A percentile compares a stretch with the other conserved stretches of the same genome.
phyloP scores from a whole-genome alignment of 225 moss, liverwort and hornwort genomes.

The Antitrichia curtipendula region DNA sequence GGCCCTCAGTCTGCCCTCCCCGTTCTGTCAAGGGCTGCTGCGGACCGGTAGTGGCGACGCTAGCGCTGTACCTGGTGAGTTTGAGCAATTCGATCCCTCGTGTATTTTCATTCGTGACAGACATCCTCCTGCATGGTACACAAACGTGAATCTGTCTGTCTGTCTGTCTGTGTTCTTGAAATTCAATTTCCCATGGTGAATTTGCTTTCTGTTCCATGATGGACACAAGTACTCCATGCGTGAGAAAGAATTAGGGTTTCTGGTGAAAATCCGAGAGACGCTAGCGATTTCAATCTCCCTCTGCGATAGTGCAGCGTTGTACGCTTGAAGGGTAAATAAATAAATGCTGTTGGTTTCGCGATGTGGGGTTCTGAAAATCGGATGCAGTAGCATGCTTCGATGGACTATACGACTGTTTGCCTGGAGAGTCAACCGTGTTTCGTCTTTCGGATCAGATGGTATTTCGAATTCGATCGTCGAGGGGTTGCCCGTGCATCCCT shows the following conservation, averaged over 20 bases:
- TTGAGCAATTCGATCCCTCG: background rate
- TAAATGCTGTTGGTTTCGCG: background rate
- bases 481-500: slow-evolving; percentile 62
- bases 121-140: background rate
- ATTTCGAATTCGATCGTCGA: slow-evolving; percentile 6
- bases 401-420: background rate
- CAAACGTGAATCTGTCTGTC: background rate
- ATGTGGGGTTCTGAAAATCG: background rate
- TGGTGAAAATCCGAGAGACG: background rate
- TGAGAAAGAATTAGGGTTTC: background rate
- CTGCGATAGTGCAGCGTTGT: background rate
- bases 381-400: background rate
- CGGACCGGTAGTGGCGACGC: background rate
- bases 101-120: background rate
- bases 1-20: background rate
- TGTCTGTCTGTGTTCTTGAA: background rate
- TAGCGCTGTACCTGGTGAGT: background rate
- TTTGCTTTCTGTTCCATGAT: background rate
- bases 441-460: slow-evolving; percentile 12
- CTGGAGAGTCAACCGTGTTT: background rate
- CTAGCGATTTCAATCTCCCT: background rate
- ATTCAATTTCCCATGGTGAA: background rate
- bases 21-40: slow-evolving; percentile 12
- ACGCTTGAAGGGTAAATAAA: background rate
- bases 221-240: background rate